A percentile compares a stretch with the other conserved stretches of the same genome.
Evolutionary conservation across 2,329 filamentous ascomycete species (phyloP).

Genomic region (Beauveria rudraprayagi): DNA sequence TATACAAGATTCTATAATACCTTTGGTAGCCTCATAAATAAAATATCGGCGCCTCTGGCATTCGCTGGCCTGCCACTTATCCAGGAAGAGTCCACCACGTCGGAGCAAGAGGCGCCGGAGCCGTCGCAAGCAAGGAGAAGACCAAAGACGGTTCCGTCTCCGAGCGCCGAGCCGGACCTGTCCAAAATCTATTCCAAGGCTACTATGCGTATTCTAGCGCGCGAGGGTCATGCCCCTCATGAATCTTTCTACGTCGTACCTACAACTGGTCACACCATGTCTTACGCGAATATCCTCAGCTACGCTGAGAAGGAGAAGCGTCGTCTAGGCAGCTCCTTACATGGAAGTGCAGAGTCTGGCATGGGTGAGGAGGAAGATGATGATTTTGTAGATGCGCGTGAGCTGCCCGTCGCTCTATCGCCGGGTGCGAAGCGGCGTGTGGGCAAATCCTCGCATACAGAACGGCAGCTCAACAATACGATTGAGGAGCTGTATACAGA

Average conservation of each 20-base stretch:
- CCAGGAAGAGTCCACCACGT: conserved; percentile 35
- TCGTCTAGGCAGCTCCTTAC: conserved; percentile 44
- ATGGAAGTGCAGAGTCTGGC: conserved; percentile 40
- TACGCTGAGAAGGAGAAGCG: conserved; percentile 60
- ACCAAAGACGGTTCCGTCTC: conserved; percentile 24
- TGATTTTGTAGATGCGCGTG: conserved; percentile 82
- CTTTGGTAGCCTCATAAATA: conserved; percentile 81
- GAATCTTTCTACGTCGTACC: conserved; percentile 95
- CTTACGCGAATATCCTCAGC: conserved; percentile 82
- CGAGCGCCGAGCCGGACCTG: conserved; percentile 61
- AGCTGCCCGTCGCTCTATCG: conserved; percentile 46
- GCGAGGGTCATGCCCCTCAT: conserved; percentile 55
- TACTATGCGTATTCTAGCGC: conserved; percentile 68
- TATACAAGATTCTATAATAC: conserved; percentile 89
- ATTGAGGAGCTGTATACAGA: conserved; percentile 84
- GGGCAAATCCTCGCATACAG: conserved; percentile 31
- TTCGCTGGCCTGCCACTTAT: conserved; percentile 85
- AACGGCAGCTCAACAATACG: conserved; percentile 52
- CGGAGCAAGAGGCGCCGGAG: conserved; percentile 26
- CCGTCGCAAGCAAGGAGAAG: conserved; percentile 30
- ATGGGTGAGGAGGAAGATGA: conserved; percentile 59
- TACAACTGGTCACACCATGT: conserved; percentile 80
- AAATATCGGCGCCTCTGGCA: conserved; percentile 80
- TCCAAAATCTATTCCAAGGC: conserved; percentile 78
- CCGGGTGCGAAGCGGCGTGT: conserved; percentile 33